These are phyloP conservation scores for Hypoxylon sp. DNA, from an alignment of 2,329 filamentous ascomycete species.

Conservation along the genomic window DNA sequence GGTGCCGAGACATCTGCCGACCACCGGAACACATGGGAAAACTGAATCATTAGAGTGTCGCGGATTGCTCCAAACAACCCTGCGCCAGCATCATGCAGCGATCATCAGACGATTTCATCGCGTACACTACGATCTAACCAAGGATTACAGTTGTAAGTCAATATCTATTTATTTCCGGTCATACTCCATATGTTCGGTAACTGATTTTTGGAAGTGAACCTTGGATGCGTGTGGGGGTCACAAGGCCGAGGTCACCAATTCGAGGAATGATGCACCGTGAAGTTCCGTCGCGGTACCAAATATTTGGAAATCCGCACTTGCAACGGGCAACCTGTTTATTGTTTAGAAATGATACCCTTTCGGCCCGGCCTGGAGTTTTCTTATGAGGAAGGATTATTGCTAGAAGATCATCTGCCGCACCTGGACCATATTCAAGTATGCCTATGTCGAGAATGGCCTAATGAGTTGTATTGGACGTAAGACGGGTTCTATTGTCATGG, in stretches of 20 bases:
- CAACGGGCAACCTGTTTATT: constrained; percentile 35
- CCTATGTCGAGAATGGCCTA: constrained; percentile 38
- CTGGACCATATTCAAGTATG: constrained; percentile 37
- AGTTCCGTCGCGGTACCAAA: constrained; percentile 40
- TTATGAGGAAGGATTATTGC: constrained; percentile 26
- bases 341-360: constrained; percentile 44
- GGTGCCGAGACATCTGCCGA: constrained; percentile 41
- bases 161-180: constrained; percentile 40
- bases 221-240: constrained; percentile 44
- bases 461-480: constrained; percentile 43
- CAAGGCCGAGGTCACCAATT: constrained; percentile 39
- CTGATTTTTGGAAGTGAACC: constrained; percentile 40
- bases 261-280: constrained; percentile 42
- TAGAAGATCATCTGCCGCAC: constrained; percentile 39
- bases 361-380: constrained; percentile 30
- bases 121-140: constrained; percentile 35
- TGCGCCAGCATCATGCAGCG: constrained; percentile 33
- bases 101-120: constrained; percentile 43
- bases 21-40: constrained; percentile 22
- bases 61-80: constrained; percentile 27
- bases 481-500: constrained; percentile 37
- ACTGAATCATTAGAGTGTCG: constrained; percentile 30
- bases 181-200: constrained; percentile 29
- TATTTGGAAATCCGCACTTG: constrained; percentile 32
- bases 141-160: constrained; percentile 42